Base-by-base conservation (phyloP, 352 stramenopile species). In the Blastocystis sp. region DNA sequence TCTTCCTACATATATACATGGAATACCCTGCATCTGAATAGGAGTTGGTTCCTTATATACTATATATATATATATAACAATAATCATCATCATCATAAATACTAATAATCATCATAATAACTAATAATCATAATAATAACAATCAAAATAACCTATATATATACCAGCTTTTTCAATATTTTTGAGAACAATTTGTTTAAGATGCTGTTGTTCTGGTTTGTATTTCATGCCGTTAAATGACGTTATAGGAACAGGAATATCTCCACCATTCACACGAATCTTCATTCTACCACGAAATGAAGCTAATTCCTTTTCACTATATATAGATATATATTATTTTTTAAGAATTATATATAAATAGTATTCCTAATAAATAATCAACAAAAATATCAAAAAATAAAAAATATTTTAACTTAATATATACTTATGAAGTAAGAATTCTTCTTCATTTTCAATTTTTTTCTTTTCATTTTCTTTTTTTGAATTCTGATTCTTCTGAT, bases 11-110 rank as follows among this genome's bases (percentile, higher is more conserved):
- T 93, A 58, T 48, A 94, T 64, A 33, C 77, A 77, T 28, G 86
- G 84, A 43, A 93, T 86, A 16, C 82, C 76, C 69, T 93, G 83
- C 90, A 98, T 98, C 71, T 98, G 92, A 65, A 99, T 93, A 1
- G 91, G 75, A 36, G 89, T 99, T 1, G 92, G 92, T 67, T 98
- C 88, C 66, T 92, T 94, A 81, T 93, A 99, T 64, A 69, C 44
- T 23, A 65, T 10, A 40, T 33, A 46, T 76, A 65, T 27, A 74
- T n/a, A n/a, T n/a, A n/a, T n/a, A n/a, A n/a, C n/a, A n/a, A n/a
- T n/a, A n/a, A n/a, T n/a, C n/a, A n/a, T n/a, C n/a, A n/a, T n/a
- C n/a, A n/a, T n/a, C n/a, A n/a, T n/a, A n/a, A n/a, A n/a, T n/a
- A 65, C 27, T 74, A 72, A 18, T 27, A 25, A 32, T 48, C 27